These are phyloP conservation scores for Arthrinium puccinioides DNA, from an alignment of 2,329 filamentous ascomycete genomes.

Conservation along the genomic window DNA sequence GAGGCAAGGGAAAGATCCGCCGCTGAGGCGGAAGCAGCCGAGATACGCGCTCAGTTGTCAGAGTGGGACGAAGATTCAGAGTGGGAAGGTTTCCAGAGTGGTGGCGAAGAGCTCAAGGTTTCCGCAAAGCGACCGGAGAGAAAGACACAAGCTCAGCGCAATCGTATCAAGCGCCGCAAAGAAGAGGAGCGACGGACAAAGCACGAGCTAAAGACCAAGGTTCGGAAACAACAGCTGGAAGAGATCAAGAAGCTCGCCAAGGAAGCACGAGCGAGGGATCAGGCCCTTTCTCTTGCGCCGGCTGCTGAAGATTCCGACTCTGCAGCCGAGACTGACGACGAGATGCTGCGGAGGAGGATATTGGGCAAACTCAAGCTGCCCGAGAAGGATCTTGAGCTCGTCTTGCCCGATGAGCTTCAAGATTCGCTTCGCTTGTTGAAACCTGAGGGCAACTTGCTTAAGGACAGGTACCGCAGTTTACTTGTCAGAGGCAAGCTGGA, in stretches of 20 bases:
- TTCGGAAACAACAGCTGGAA: slow-evolving; percentile 63
- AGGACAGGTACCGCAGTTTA: slow-evolving; percentile 85
- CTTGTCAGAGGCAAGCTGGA: slow-evolving; percentile 87
- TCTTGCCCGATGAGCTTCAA: slow-evolving; percentile 77
- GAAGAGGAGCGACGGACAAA: slow-evolving; percentile 72
- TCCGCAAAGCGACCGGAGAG: slow-evolving; percentile 71
- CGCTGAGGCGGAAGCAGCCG: slow-evolving; percentile 67
- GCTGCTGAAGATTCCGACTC: slow-evolving; percentile 35
- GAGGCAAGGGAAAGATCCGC: slow-evolving; percentile 64
- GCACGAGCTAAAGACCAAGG: slow-evolving; percentile 69
- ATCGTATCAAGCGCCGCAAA: slow-evolving; percentile 82
- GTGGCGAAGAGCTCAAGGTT: slow-evolving; percentile 57
- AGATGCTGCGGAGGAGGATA: slow-evolving; percentile 60
- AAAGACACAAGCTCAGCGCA: slow-evolving; percentile 81
- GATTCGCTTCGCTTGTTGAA: slow-evolving; percentile 76
- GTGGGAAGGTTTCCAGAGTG: slow-evolving; percentile 86
- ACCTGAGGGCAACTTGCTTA: slow-evolving; percentile 91
- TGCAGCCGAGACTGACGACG: slow-evolving; percentile 53
- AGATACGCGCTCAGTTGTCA: slow-evolving; percentile 56
- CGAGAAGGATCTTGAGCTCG: slow-evolving; percentile 71
- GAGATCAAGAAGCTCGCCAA: slow-evolving; percentile 64
- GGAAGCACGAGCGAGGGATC: slow-evolving; percentile 52
- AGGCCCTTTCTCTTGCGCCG: slow-evolving; percentile 29
- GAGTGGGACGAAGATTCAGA: slow-evolving; percentile 83
- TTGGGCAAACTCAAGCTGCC: slow-evolving; percentile 70